Conservation (phyloP, 2,329 filamentous ascomycete species). For the Albophoma yamanashiensis region DNA sequence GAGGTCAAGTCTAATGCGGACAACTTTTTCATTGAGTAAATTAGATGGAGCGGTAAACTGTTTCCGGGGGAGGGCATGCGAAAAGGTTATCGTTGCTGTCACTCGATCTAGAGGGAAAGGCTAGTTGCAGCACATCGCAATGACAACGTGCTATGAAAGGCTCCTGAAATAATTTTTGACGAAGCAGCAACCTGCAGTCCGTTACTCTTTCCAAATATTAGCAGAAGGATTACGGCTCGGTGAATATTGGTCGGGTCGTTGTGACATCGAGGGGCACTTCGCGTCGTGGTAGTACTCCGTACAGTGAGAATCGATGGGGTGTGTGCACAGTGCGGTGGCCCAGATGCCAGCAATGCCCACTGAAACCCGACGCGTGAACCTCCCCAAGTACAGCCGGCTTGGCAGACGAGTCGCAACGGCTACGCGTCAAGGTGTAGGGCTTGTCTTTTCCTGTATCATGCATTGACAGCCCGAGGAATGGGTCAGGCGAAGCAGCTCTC, state of each 20-base stretch:
- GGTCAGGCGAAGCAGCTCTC: constrained; percentile 23
- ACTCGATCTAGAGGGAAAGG: neutral
- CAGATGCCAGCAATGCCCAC: neutral
- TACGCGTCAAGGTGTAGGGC: neutral
- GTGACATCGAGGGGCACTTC: neutral
- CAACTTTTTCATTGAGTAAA: constrained; percentile 63
- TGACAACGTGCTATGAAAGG: neutral
- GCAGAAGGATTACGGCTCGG: neutral
- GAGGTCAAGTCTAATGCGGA: constrained; percentile 70
- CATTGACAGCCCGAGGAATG: constrained; percentile 10
- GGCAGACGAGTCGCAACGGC: neutral
- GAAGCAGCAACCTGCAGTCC: neutral
- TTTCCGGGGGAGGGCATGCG: neutral
- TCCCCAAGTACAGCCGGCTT: neutral
- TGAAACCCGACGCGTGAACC: neutral
- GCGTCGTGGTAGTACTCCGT: neutral
- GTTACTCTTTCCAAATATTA: neutral
- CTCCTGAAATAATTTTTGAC: neutral
- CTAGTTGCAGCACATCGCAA: neutral
- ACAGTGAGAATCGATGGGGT: neutral
- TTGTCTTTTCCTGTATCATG: neutral
- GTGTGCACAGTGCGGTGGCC: neutral
- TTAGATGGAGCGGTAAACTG: neutral
- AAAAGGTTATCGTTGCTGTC: neutral
- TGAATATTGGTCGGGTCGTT: neutral